Evolutionary conservation across 2,329 filamentous ascomycete species (phyloP).

Genomic region (Colletotrichum shisoi): DNA sequence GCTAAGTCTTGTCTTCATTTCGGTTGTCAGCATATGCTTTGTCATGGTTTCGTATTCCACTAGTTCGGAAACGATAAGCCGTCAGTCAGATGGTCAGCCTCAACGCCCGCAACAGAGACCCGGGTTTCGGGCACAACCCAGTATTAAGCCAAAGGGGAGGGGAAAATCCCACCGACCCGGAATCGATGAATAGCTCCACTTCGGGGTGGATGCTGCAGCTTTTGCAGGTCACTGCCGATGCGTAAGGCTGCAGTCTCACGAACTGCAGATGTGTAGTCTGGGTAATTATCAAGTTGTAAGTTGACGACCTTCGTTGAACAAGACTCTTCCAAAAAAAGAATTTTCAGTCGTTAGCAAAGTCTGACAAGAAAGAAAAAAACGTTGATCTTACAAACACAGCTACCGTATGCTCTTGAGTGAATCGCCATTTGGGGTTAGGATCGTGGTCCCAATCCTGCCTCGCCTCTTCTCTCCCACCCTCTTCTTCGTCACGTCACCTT

Average conservation of each 20-base stretch:
- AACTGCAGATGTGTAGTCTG: neutral
- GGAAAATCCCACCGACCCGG: neutral
- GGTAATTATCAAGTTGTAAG: neutral
- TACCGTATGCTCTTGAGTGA: too few species aligned
- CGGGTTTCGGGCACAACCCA: neutral
- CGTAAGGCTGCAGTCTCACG: constrained; percentile 12
- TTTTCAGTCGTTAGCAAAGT: too few species aligned
- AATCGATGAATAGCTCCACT: neutral
- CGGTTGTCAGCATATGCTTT: neutral
- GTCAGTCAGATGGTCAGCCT: neutral
- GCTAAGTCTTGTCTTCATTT: neutral
- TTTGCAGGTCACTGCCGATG: constrained; percentile 1
- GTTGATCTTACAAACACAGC: too few species aligned
- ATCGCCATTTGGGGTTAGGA: neutral
- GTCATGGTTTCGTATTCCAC: neutral
- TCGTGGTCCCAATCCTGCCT: neutral
- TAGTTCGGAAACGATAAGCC: neutral
- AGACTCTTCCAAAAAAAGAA: neutral
- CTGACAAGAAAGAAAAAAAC: too few species aligned
- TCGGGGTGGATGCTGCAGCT: neutral
- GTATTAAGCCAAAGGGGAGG: neutral
- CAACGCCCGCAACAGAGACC: neutral
- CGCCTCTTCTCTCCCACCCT: neutral
- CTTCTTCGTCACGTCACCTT: neutral
- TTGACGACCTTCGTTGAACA: neutral